Evolutionary conservation across 305 asterid species (phyloP).

Genomic region (Plantago rigida): DNA sequence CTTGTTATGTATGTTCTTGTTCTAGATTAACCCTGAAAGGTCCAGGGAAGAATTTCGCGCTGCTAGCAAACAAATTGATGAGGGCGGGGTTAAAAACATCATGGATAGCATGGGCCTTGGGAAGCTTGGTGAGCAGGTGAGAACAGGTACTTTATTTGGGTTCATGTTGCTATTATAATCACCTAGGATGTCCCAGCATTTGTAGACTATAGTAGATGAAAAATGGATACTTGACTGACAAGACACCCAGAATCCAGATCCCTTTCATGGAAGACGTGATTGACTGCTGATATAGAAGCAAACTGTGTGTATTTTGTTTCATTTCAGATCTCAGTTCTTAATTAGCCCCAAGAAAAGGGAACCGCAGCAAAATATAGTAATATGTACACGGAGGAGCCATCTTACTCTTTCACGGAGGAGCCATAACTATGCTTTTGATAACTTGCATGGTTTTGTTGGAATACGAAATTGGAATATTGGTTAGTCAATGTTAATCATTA

Average conservation of each 20-base stretch:
- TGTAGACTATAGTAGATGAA: not conserved
- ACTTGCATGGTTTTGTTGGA: not conserved
- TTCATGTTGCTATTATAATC: too few species aligned
- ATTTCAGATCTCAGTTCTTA: not conserved
- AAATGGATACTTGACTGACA: not conserved
- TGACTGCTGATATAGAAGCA: constrained; percentile 6
- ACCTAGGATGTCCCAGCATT: not conserved
- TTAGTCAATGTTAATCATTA: not conserved
- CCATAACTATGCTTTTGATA: constrained; percentile 3
- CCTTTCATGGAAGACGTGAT: not conserved
- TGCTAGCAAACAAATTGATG: constrained; percentile 32
- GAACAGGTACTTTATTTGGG: constrained; percentile 8
- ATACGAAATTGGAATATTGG: constrained; percentile 5
- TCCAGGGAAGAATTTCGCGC: constrained; percentile 48
- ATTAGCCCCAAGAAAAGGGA: not conserved
- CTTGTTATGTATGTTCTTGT: constrained; percentile 13
- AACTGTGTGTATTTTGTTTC: not conserved
- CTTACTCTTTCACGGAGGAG: too few species aligned
- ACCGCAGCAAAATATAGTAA: constrained; percentile 1
- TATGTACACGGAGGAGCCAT: constrained; percentile 2
- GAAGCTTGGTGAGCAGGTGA: constrained; percentile 54
- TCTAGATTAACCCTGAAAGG: constrained; percentile 58
- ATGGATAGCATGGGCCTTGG: constrained; percentile 77
- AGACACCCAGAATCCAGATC: not conserved
- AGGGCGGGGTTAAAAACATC: constrained; percentile 38